Conservation (phyloP, 164 flowering plant species). For the Houttuynia cordata region DNA sequence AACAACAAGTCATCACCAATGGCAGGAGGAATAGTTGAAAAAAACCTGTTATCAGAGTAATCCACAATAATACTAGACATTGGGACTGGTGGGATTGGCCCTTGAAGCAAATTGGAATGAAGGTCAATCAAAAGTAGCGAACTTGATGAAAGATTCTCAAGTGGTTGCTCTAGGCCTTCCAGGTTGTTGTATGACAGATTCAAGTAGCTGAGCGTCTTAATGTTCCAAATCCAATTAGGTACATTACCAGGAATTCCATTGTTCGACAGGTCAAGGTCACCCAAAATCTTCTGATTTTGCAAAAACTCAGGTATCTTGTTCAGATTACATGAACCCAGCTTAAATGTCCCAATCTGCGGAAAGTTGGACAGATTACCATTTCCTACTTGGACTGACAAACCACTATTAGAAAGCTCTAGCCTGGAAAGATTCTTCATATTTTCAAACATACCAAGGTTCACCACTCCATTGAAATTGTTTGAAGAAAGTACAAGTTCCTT, state of each 20-base stretch:
- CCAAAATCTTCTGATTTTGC: constrained; percentile 17
- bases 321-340: constrained; percentile 32
- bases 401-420: constrained; percentile 33
- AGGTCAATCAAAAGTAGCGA: constrained; percentile 22
- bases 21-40: constrained; percentile 15
- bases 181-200: constrained; percentile 35
- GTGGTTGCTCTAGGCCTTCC: constrained; percentile 8
- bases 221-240: constrained; percentile 34
- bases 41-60: constrained; percentile 37
- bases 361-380: not conserved
- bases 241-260: constrained; percentile 27
- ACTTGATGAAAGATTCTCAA: not conserved
- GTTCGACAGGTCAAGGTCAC: constrained; percentile 30
- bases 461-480: constrained; percentile 24
- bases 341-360: constrained; percentile 20
- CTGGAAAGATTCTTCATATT: constrained; percentile 11
- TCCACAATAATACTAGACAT: constrained; percentile 17
- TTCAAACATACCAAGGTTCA: constrained; percentile 6
- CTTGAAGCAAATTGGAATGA: constrained; percentile 30
- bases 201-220: constrained; percentile 7
- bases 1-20: constrained; percentile 7
- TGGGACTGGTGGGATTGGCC: constrained; percentile 21
- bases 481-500: constrained; percentile 16
- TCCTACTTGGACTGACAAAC: constrained; percentile 1
- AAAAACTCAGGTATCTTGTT: constrained; percentile 21